phyloP scores from a whole-genome alignment of 352 stramenopile species.

The Saprolegnia parasitica region DNA sequence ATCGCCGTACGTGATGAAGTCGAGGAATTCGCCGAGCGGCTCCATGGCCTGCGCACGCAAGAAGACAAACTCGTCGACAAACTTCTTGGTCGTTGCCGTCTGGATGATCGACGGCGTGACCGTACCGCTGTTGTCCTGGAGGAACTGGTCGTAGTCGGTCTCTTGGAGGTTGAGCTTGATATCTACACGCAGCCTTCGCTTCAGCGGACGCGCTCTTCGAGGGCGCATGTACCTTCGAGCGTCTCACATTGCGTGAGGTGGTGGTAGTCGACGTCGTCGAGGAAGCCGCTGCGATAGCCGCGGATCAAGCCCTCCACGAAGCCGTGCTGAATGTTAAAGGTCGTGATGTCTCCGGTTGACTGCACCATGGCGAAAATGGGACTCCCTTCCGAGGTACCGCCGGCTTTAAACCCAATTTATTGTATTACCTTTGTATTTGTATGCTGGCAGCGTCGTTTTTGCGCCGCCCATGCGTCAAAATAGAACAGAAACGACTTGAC shows the following conservation, averaged over 20 bases:
- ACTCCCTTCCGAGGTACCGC: background rate
- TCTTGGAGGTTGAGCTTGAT: conserved; percentile 96
- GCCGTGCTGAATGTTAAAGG: conserved; percentile 98
- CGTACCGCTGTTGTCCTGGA: conserved; percentile 85
- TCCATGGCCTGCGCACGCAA: conserved; percentile 94
- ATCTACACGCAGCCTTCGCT: conserved; percentile 38
- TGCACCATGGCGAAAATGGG: conserved; percentile 27
- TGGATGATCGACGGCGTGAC: conserved; percentile 80
- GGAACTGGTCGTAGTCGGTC: conserved; percentile 96
- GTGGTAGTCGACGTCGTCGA: conserved; percentile 88
- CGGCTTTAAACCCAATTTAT: background rate
- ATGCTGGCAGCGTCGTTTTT: background rate
- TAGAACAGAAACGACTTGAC: conserved; percentile 25
- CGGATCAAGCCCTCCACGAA: conserved; percentile 96
- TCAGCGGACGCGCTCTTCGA: background rate
- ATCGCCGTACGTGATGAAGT: conserved; percentile 94
- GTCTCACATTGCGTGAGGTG: conserved; percentile 87
- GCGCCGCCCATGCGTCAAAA: conserved; percentile 11
- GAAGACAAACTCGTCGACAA: conserved; percentile 95
- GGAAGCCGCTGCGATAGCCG: conserved; percentile 90
- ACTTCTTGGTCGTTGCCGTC: conserved; percentile 82
- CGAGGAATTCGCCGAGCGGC: conserved; percentile 95
- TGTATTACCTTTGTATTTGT: conserved; percentile 11
- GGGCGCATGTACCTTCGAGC: conserved; percentile 61
- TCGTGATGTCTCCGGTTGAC: conserved; percentile 83